These are phyloP conservation scores for Cornus suecica DNA, from an alignment of 148 eudicot genomes.

Conservation along the genomic window DNA sequence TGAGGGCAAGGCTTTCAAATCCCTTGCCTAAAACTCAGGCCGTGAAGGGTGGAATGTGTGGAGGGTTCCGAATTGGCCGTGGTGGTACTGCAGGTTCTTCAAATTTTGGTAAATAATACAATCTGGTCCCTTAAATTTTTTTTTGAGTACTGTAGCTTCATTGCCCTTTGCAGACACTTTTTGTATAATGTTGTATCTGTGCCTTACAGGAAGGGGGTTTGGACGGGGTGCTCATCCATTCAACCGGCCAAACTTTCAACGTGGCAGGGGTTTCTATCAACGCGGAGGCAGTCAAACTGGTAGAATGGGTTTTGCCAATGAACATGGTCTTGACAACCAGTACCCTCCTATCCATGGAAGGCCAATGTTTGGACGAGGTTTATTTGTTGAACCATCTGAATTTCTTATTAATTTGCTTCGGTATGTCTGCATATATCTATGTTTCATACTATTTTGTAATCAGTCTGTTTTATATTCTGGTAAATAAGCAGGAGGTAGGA, in stretches of 20 bases:
- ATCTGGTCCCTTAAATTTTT: not conserved
- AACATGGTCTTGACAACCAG: conserved; percentile 43
- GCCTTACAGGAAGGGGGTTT: conserved; percentile 54
- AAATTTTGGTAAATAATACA: conserved; percentile 14
- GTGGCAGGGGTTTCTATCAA: conserved; percentile 46
- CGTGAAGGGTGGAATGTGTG: conserved; percentile 84
- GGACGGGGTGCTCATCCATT: conserved; percentile 43
- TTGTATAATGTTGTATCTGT: conserved; percentile 4
- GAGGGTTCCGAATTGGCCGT: conserved; percentile 73
- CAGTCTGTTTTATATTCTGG: not conserved
- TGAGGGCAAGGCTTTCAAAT: conserved; percentile 80
- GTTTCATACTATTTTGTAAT: not conserved
- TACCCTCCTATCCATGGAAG: conserved; percentile 51
- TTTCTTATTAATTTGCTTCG: not conserved
- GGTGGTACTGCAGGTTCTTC: conserved; percentile 35
- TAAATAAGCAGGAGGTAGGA: conserved; percentile 49
- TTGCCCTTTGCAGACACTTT: not conserved
- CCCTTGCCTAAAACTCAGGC: conserved; percentile 86
- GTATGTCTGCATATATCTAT: not conserved
- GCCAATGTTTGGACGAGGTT: conserved; percentile 40
- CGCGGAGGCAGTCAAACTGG: conserved; percentile 51
- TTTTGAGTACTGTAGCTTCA: conserved; percentile 3
- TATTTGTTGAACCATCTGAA: not conserved
- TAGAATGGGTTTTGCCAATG: conserved; percentile 32
- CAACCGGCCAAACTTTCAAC: conserved; percentile 45